Percentiles rank a stretch among this genome's conserved stretches.
Conservation (phyloP, 345 rosid genomes). For the Adansonia digitata region DNA sequence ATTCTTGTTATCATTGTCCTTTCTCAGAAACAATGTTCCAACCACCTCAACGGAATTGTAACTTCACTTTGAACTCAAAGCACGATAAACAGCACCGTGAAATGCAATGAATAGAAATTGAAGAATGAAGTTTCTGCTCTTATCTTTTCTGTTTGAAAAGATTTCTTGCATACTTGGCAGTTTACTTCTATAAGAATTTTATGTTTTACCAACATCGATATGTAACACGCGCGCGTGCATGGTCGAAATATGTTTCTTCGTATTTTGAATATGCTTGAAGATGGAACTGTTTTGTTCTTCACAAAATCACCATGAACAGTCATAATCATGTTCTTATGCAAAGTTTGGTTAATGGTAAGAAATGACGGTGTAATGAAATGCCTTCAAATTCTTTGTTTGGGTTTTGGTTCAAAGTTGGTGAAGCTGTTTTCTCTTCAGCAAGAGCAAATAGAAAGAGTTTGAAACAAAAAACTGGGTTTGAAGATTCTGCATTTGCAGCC, state of each 20-base stretch:
- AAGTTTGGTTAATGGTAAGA: no score
- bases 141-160: background rate
- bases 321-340: no score
- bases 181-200: no score
- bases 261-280: no score
- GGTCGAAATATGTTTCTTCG: no score
- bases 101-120: conserved; percentile 24
- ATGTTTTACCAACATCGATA: no score
- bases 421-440: background rate
- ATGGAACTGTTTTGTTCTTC: background rate
- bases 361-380: no score
- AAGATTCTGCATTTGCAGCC: background rate
- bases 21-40: background rate
- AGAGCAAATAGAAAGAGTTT: no score
- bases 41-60: background rate
- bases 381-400: background rate
- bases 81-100: conserved; percentile 17
- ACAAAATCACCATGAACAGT: no score
- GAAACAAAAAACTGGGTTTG: background rate
- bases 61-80: conserved; percentile 5
- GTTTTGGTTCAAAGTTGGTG: background rate
- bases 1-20: conserved; percentile 20
- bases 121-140: conserved; percentile 16
- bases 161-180: background rate
- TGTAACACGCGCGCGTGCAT: no score